phyloP scores from a whole-genome alignment of 1,139 yeast genomes.

The Yamadazyma mexicana region DNA sequence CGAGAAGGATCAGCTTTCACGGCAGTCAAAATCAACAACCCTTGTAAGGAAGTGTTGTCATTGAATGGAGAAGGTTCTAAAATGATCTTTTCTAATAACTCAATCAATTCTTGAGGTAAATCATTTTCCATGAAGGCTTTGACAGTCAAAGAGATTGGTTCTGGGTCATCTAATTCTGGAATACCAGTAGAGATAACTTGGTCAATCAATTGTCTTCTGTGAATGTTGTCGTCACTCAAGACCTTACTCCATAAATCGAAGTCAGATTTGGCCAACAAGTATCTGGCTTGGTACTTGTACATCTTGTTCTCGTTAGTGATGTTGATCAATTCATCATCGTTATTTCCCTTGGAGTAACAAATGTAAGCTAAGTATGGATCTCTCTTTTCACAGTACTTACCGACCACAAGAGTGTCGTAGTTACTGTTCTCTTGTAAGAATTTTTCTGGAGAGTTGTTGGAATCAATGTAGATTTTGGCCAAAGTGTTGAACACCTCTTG shows the following conservation, averaged over 20 bases:
- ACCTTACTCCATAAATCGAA: conserved; percentile 79
- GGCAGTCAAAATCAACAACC: conserved; percentile 87
- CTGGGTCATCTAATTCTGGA: conserved; percentile 93
- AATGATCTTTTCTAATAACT: conserved; percentile 90
- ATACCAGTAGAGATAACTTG: conserved; percentile 96
- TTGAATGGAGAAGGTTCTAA: conserved; percentile 96
- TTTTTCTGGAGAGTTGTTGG: conserved; percentile 96
- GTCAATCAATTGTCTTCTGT: conserved; percentile 88
- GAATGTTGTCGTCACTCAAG: conserved; percentile 70
- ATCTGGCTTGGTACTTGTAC: conserved; percentile 98
- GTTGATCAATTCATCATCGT: conserved; percentile 83
- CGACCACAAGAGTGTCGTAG: conserved; percentile 91
- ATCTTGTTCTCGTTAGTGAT: conserved; percentile 96
- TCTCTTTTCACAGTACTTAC: conserved; percentile 98
- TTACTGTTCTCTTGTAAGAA: conserved; percentile 87
- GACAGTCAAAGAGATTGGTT: conserved; percentile 92
- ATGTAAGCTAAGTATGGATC: conserved; percentile 98
- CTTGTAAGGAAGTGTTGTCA: conserved; percentile 93
- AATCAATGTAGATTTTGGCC: conserved; percentile 96
- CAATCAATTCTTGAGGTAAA: conserved; percentile 88
- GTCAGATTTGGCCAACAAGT: conserved; percentile 83
- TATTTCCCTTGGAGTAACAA: conserved; percentile 92
- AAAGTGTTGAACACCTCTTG: conserved; percentile 91
- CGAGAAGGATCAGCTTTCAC: conserved; percentile 91
- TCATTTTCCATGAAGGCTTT: conserved; percentile 97